phyloP scores from a whole-genome alignment of 192 early-diverging fungal species.

The Haplosporangium gracile region DNA sequence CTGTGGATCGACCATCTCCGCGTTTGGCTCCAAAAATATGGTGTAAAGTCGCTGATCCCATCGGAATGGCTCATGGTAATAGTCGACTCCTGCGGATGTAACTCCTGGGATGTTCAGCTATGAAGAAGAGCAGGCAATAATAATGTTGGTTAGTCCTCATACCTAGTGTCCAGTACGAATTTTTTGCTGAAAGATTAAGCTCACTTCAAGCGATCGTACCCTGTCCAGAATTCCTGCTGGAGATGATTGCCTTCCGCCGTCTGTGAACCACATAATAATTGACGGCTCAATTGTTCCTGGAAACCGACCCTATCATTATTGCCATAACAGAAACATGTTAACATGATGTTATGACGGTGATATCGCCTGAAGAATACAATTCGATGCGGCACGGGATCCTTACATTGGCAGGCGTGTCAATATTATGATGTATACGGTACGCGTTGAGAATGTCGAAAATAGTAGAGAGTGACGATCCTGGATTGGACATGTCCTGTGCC shows the following conservation, averaged over 20 bases:
- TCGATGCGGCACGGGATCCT: neutral
- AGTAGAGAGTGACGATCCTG: conserved; percentile 73
- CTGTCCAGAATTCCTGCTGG: conserved; percentile 57
- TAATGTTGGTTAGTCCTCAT: neutral
- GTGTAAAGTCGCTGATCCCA: conserved; percentile 86
- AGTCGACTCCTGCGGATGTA: conserved; percentile 72
- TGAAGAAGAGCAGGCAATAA: neutral
- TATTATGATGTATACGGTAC: conserved; percentile 70
- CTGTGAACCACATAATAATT: conserved; percentile 86
- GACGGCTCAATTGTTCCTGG: conserved; percentile 73
- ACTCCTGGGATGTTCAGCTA: conserved; percentile 78
- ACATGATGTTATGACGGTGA: neutral
- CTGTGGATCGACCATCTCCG: conserved; percentile 63
- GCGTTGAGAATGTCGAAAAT: conserved; percentile 79
- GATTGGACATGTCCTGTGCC: conserved; percentile 75
- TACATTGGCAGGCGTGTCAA: conserved; percentile 77
- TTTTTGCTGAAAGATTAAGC: neutral
- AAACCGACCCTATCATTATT: conserved; percentile 71
- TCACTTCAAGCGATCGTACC: conserved; percentile 10
- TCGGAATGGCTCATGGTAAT: conserved; percentile 83
- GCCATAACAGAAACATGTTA: neutral
- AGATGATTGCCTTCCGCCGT: conserved; percentile 72
- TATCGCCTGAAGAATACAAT: neutral
- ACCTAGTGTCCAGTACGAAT: neutral
- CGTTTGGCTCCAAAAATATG: conserved; percentile 69